Evolutionary conservation across 2,329 filamentous ascomycete species (phyloP), one percentile per base, ranked within the genome.

Genomic region (Chalaropsis thielavioides): DNA sequence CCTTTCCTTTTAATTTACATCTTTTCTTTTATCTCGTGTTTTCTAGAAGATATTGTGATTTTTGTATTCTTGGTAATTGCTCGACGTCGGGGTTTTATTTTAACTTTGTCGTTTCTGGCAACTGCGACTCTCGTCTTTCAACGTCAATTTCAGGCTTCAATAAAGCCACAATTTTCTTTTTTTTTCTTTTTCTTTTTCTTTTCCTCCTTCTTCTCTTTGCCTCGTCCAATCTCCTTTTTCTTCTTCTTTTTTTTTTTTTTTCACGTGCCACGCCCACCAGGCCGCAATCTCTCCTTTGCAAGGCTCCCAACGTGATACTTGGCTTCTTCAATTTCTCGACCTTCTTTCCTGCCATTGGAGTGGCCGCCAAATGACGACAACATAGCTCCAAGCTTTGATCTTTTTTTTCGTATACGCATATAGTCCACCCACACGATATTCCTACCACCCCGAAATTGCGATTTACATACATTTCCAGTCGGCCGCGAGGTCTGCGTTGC

Each of bases 331-430:
- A 13, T 62, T 22, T 27, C 51, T 43, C 40, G 40, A 51, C 43
- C 44, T 38, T 5, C 15, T 38, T 63, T 43, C 4, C 56, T 24
- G 54, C 31, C n/a, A 31, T 35, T 58, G 31, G 24, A 38, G 19
- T 31, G 31, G 54, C 54, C 27, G 10, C 27, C 17, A 58, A 35
- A 58, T 38, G 54, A 58, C 54, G 54, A 38, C 31, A 58, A 58
- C 54, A 58, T 38, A 58, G 54, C 54, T 58, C 54, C 24, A 58
- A 58, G 54, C 54, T 58, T 61, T 27, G 40, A 24, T 38, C 51
- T 59, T 43, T 46, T 49, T 49, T 24, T n/a, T 61, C 13, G 40
- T 51, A 51, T 38, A 22, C 61, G 17, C 27, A 38, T 62, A 44
- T 61, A 61, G 8, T 35, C 44, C 43, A 62, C 17, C 43, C 8